A percentile compares a stretch with the other conserved stretches of the same genome.
phyloP scores from a whole-genome alignment of 2,329 filamentous ascomycete species.

The Spiromastix sp. region DNA sequence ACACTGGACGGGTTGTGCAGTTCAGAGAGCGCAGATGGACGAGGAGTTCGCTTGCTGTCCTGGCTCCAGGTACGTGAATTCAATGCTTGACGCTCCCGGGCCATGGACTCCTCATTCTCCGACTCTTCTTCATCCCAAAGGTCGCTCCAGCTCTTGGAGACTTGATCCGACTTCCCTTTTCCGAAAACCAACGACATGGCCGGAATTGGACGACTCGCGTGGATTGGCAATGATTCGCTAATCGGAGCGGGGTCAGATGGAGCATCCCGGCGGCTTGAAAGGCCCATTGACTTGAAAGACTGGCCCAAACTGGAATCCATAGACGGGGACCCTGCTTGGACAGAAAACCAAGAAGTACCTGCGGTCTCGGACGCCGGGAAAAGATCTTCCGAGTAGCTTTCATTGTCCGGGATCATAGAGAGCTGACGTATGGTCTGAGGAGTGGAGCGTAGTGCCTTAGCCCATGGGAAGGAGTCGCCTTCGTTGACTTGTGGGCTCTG shows the following conservation, averaged over 20 bases:
- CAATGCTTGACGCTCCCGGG: constrained; percentile 50
- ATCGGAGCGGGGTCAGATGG: constrained; percentile 59
- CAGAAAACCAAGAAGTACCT: constrained; percentile 64
- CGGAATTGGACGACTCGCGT: constrained; percentile 48
- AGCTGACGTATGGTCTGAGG: constrained; percentile 68
- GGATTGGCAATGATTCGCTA: constrained; percentile 62
- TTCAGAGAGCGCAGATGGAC: constrained; percentile 43
- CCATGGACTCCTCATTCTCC: constrained; percentile 49
- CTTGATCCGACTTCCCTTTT: constrained; percentile 57
- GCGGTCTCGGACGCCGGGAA: constrained; percentile 65
- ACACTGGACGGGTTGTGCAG: constrained; percentile 39
- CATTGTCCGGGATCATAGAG: constrained; percentile 70
- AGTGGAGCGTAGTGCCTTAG: constrained; percentile 73
- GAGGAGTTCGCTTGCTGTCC: constrained; percentile 50
- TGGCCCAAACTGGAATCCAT: constrained; percentile 71
- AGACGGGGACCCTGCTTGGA: constrained; percentile 66
- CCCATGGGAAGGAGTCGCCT: constrained; percentile 82
- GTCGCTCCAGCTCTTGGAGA: constrained; percentile 99
- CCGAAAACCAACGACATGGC: constrained; percentile 74
- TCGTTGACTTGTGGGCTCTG: constrained; percentile 73
- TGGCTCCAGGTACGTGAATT: constrained; percentile 73
- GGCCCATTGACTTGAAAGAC: constrained; percentile 66
- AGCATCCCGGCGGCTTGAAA: constrained; percentile 31
- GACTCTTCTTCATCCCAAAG: constrained; percentile 91
- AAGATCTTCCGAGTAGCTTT: constrained; percentile 72